Base-by-base conservation (phyloP, 176 grass and related monocot genomes). In the Eragrostis nindensis region DNA sequence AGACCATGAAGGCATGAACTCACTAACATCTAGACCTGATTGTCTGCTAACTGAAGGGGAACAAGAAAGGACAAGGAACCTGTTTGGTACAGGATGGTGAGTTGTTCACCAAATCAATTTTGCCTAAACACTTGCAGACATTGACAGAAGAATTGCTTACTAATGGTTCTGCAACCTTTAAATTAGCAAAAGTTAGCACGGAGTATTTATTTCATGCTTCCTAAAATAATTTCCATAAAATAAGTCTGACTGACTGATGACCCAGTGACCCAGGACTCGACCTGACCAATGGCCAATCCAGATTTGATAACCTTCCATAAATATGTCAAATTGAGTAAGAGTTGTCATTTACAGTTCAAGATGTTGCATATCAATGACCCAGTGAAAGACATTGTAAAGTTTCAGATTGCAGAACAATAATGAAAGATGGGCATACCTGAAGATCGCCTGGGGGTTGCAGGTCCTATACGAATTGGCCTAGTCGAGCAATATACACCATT, bases 401-500 rank as follows among this genome's bases (percentile, higher is more conserved):
- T 69, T 47, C 45, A 70, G 26, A 68, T 16, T 24, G 45, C 8
- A 29, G 36, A 76, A 71, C 39, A 38, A 74, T n/a, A 32, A 64
- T 36, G 30, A 81, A 77, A 70, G 15, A 59, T n/a, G 66, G 24
- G n/a, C 40, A 83, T 91, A 88, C 89, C 89, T 74, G 78, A n/a
- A n/a, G n/a, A 88, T 61, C 82, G 83, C 85, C 89, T 87, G n/a
- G 89, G 89, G n/a, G 89, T 91, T 53, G 85, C 85, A 43, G 89
- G 89, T 61, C 89, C 89, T 46, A 88, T 82, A 40, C 89, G 89
- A 66, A 91, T 88, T 56, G 85, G 89, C 78, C 89, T 81, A 38
- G 76, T 85, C 68, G 89, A 91, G 73, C 89, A 91, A 88, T 85
- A 91, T 41, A 81, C 81, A 74, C 89, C 89, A 53, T 91, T 91